Evolutionary conservation across 805 yeast species (phyloP).

Genomic region (Sporopachydermia quercuum): DNA sequence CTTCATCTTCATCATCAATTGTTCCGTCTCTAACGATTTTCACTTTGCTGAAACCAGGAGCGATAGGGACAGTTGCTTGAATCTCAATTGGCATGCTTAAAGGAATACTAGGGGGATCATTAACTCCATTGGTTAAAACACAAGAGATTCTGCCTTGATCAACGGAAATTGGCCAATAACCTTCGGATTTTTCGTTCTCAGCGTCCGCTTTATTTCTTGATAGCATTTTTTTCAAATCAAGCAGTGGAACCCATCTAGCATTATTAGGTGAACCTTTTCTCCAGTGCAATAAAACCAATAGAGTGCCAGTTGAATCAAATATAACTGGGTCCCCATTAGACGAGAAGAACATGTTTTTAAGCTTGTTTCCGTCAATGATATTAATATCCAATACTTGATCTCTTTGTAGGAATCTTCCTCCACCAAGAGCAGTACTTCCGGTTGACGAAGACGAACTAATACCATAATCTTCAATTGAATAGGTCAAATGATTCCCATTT

Average conservation of each 20-base stretch:
- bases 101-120: constrained; percentile 66
- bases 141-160: constrained; percentile 58
- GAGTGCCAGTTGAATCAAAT: constrained; percentile 62
- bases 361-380: constrained; percentile 19
- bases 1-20: constrained; percentile 16
- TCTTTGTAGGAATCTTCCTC: constrained; percentile 13
- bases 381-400: constrained; percentile 20
- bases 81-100: constrained; percentile 73
- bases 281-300: constrained; percentile 66
- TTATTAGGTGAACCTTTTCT: constrained; percentile 41
- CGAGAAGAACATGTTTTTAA: constrained; percentile 71
- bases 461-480: constrained; percentile 29
- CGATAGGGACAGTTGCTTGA: constrained; percentile 52
- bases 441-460: background rate
- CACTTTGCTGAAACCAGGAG: constrained; percentile 9
- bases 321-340: constrained; percentile 84
- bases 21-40: constrained; percentile 12
- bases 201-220: constrained; percentile 34
- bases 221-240: constrained; percentile 37
- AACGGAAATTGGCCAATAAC: constrained; percentile 81
- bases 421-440: constrained; percentile 3
- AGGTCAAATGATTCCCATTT: constrained; percentile 23
- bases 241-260: constrained; percentile 76
- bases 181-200: constrained; percentile 39
- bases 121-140: constrained; percentile 54